Evolutionary conservation across 441 rosid species (phyloP).

Genomic region (Bruguiera hainesii): DNA sequence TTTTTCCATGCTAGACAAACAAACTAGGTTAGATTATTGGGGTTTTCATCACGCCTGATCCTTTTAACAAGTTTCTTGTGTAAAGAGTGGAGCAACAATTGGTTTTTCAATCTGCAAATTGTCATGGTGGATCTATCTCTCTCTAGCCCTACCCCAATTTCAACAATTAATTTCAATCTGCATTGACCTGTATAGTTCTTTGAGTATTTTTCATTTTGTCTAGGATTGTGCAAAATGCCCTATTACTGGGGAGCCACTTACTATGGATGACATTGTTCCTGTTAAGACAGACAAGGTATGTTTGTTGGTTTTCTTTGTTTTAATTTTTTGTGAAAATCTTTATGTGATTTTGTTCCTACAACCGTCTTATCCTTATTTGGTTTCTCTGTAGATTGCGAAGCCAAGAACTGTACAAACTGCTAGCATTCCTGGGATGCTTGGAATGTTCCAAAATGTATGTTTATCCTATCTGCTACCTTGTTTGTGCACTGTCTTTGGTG

Average conservation of each 20-base stretch:
- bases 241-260: constrained; percentile 73
- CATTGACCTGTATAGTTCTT: background rate
- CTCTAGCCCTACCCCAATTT: background rate
- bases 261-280: constrained; percentile 69
- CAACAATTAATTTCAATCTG: background rate
- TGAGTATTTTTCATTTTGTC: background rate
- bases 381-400: constrained; percentile 64
- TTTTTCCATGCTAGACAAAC: too few species aligned
- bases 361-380: background rate
- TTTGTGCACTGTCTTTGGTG: constrained; percentile 3
- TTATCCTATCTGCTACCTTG: constrained; percentile 1
- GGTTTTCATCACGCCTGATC: too few species aligned
- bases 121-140: too few species aligned
- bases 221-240: constrained; percentile 98
- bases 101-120: too few species aligned
- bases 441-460: constrained; percentile 89
- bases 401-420: constrained; percentile 89
- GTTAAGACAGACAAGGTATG: constrained; percentile 79
- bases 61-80: too few species aligned
- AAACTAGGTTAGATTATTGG: too few species aligned
- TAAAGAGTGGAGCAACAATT: too few species aligned
- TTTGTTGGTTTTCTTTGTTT: constrained; percentile 7
- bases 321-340: background rate
- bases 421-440: constrained; percentile 96
- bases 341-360: background rate